Evolutionary conservation across 2,329 filamentous ascomycete species (phyloP).

Genomic region (Aspergillaceae sp.): DNA sequence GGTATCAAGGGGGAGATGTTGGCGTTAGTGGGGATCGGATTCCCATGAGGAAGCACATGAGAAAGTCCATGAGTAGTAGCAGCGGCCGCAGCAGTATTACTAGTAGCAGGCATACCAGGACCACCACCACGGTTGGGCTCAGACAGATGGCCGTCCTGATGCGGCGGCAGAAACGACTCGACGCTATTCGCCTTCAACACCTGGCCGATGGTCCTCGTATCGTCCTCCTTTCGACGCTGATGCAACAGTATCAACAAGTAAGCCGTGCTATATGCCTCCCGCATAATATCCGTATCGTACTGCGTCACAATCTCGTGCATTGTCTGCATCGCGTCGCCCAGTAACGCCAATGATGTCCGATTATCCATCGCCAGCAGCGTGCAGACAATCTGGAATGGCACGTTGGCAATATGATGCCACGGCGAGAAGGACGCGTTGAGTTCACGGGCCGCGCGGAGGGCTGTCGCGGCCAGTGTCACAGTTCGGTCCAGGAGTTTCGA

Average conservation of each 20-base stretch:
- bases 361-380: conserved; percentile 49
- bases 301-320: conserved; percentile 35
- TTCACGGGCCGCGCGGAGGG: conserved; percentile 40
- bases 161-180: conserved; percentile 11
- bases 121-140: background rate
- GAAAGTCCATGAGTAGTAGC: background rate
- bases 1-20: background rate
- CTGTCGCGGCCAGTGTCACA: conserved; percentile 37
- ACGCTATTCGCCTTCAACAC: conserved; percentile 30
- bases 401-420: conserved; percentile 54
- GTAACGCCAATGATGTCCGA: conserved; percentile 39
- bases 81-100: background rate
- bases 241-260: conserved; percentile 47
- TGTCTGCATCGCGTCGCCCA: conserved; percentile 45
- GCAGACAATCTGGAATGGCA: conserved; percentile 52
- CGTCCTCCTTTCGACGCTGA: conserved; percentile 43
- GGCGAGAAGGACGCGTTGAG: conserved; percentile 41
- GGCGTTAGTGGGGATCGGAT: background rate
- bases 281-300: conserved; percentile 42
- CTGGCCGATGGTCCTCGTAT: conserved; percentile 29
- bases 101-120: background rate
- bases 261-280: conserved; percentile 48
- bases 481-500: conserved; percentile 39
- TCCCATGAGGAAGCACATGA: too few species aligned
- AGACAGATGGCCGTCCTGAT: background rate